Conservation (phyloP, 2,329 filamentous ascomycete genomes). For the Escovopsis sp. region DNA sequence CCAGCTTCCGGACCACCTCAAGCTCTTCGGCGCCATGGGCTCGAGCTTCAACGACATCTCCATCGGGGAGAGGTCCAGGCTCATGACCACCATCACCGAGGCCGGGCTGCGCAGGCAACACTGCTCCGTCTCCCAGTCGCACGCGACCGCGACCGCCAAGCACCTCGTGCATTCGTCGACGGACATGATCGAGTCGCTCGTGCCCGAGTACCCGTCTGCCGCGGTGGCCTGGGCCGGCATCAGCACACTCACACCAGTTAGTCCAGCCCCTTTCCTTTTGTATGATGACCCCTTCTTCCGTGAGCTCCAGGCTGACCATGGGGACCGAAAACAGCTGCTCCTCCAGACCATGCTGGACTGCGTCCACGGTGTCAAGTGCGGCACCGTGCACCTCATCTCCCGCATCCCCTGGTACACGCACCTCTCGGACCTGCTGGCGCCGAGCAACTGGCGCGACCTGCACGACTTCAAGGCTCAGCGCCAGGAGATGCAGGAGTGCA, state of each 20-base stretch:
- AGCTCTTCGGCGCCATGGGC: conserved; percentile 14
- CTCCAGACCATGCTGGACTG: conserved; percentile 19
- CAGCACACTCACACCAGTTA: conserved; percentile 23
- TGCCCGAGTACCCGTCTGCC: conserved; percentile 14
- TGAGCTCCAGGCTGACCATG: not conserved
- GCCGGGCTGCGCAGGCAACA: conserved; percentile 17
- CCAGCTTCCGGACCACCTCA: conserved; percentile 19
- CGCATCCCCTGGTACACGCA: conserved; percentile 22
- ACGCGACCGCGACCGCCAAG: conserved; percentile 15
- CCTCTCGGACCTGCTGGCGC: conserved; percentile 14
- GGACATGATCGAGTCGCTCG: conserved; percentile 12
- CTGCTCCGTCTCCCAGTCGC: conserved; percentile 12
- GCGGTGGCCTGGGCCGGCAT: conserved; percentile 22
- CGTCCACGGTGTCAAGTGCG: conserved; percentile 15
- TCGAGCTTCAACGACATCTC: conserved; percentile 10
- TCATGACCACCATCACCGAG: conserved; percentile 16
- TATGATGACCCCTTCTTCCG: not conserved
- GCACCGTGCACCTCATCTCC: conserved; percentile 17
- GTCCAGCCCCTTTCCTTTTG: not conserved
- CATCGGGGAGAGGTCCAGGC: conserved; percentile 14
- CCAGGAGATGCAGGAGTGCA: conserved; percentile 9
- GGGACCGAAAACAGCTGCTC: conserved; percentile 13
- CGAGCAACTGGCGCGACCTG: conserved; percentile 12
- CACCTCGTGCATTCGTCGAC: conserved; percentile 15
- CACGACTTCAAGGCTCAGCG: conserved; percentile 11